Base-by-base conservation (phyloP, 805 yeast genomes). In the Yamadazyma nakazawae region DNA sequence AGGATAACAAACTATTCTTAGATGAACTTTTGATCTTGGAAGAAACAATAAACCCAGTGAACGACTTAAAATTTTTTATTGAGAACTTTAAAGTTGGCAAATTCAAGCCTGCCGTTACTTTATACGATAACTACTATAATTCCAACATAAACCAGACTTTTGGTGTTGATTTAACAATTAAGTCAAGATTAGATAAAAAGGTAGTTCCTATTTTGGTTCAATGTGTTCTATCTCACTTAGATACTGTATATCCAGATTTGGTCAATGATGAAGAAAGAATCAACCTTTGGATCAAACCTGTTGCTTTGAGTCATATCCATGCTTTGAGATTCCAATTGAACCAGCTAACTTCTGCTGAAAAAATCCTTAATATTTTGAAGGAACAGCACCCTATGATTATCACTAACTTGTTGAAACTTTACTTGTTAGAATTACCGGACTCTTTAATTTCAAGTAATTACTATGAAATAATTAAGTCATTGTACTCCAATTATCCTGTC, bases 91-190 rank as follows among this genome's bases (percentile, higher is more conserved):
- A 80, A 43, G 84, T 92, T 0, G 96, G 96, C 0, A 72, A 76
- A 36, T 88, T 85, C 64, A 70, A 78, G 41, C 96, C 96, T 13
- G 78, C 75, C 42, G 91, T 84, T 8, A 71, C 79, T 0, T 73
- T 85, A 13, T 88, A 88, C 63, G 95, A 88, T 59, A 87, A 86
- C 61, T 88, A 88, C 66, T 86, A 86, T 63, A 80, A 82, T 52
- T 77, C 87, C 5, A 79, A 81, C 39, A 76, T 82, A 38, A 67
- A 63, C 40, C 92, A 86, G 61, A 82, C 84, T 8, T 88, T 88
- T 67, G 96, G 96, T 11, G 84, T 86, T 40, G 91, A 84, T 51
- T 64, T 88, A 40, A 85, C 82, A 46, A 77, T 83, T 19, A 78
- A 88, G 44, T 79, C 90, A 43, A 74, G 91, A 37, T 72, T 81